A percentile compares a stretch with the other conserved stretches of the same genome.
These are phyloP conservation scores for Bruguiera parviflora DNA, from an alignment of 345 rosid species.

Conservation along the genomic window DNA sequence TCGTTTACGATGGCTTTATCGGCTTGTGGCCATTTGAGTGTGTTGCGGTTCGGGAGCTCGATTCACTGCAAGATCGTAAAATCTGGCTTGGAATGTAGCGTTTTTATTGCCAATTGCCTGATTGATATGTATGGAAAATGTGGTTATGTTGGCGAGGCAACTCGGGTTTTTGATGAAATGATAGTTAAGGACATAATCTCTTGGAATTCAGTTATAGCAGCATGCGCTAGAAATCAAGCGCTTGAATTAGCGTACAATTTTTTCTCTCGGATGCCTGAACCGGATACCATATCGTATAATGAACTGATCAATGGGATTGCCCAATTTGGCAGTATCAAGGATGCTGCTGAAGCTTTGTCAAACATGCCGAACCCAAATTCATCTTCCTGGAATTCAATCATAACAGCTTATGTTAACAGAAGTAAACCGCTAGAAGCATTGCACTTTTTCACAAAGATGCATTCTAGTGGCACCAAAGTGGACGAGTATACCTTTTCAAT, in stretches of 20 bases:
- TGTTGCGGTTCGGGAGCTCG: constrained; percentile 38
- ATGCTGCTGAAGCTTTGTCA: constrained; percentile 42
- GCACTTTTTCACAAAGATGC: constrained; percentile 55
- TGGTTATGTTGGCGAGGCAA: constrained; percentile 51
- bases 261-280: constrained; percentile 54
- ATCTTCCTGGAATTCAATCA: constrained; percentile 80
- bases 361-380: constrained; percentile 58
- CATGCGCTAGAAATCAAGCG: constrained; percentile 54
- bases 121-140: constrained; percentile 87
- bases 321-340: constrained; percentile 50
- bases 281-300: constrained; percentile 69
- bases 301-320: constrained; percentile 61
- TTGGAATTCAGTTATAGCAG: constrained; percentile 78
- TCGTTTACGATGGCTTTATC: constrained; percentile 61
- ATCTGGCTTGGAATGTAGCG: constrained; percentile 40
- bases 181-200: constrained; percentile 57
- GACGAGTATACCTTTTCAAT: constrained; percentile 65
- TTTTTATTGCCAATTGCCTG: constrained; percentile 63
- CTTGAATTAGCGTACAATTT: constrained; percentile 51
- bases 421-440: constrained; percentile 46
- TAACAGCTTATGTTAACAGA: constrained; percentile 63
- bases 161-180: constrained; percentile 45
- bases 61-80: constrained; percentile 62
- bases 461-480: constrained; percentile 32
- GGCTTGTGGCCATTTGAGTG: constrained; percentile 50